phyloP scores from a whole-genome alignment of 805 yeast genomes.

The Nakazawaea laoshanensis region DNA sequence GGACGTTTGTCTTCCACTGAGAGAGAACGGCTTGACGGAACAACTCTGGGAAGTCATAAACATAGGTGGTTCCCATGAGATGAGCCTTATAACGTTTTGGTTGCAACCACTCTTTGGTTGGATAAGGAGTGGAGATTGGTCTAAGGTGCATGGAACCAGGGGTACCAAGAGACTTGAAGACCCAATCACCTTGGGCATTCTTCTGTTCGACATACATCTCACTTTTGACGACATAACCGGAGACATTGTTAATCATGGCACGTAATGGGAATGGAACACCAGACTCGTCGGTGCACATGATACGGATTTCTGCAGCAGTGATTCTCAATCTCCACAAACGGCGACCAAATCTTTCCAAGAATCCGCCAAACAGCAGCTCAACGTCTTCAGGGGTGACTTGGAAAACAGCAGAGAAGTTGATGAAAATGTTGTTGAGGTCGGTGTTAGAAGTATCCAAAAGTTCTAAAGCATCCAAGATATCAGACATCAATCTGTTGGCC shows the following conservation, averaged over 20 bases:
- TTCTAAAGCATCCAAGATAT: conserved; percentile 90
- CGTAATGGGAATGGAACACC: conserved; percentile 93
- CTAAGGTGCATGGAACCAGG: conserved; percentile 98
- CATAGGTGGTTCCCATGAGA: conserved; percentile 95
- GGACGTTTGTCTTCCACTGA: conserved; percentile 74
- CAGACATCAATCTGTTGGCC: conserved; percentile 93
- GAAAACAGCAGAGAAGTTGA: conserved; percentile 93
- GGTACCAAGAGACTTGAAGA: conserved; percentile 87
- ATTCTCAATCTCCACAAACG: conserved; percentile 94
- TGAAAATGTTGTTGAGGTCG: conserved; percentile 93
- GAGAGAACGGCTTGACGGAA: conserved; percentile 87
- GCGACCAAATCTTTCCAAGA: conserved; percentile 95
- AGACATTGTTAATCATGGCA: conserved; percentile 92
- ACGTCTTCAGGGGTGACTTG: conserved; percentile 93
- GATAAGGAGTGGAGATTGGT: conserved; percentile 91
- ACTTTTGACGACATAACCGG: conserved; percentile 94
- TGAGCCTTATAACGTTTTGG: conserved; percentile 99
- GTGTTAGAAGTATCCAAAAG: conserved; percentile 91
- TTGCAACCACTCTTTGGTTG: conserved; percentile 96
- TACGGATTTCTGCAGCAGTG: conserved; percentile 95
- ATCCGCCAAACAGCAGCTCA: conserved; percentile 95
- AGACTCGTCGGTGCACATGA: conserved; percentile 82
- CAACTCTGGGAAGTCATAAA: conserved; percentile 97
- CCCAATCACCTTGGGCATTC: conserved; percentile 92
- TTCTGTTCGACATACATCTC: conserved; percentile 92